Evolutionary conservation across 2,329 filamentous ascomycete genomes (phyloP).

Genomic region (Cladosporium oxysporum): DNA sequence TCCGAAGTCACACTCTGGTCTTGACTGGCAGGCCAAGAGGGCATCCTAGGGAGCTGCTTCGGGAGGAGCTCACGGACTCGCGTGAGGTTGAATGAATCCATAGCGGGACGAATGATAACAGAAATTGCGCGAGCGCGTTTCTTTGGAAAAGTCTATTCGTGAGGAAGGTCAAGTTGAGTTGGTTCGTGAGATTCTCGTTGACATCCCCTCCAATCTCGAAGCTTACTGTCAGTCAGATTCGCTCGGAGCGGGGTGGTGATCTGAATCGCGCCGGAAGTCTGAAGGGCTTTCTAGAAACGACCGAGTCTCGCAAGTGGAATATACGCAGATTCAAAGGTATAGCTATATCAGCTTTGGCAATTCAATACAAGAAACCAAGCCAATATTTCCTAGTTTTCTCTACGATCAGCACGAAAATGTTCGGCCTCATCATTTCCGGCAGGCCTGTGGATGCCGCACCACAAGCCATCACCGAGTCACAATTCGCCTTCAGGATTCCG

Average conservation of each 20-base stretch:
- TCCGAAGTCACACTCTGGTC: constrained; percentile 1
- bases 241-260: not conserved
- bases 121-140: not conserved
- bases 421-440: constrained; percentile 62
- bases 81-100: constrained; percentile 36
- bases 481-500: constrained; percentile 68
- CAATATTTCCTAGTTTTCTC: not conserved
- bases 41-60: constrained; percentile 34
- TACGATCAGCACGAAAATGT: constrained; percentile 46
- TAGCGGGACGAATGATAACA: not conserved
- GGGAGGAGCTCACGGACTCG: constrained; percentile 36
- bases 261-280: constrained; percentile 4
- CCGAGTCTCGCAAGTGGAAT: not conserved
- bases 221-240: not conserved
- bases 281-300: constrained; percentile 6
- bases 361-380: not conserved
- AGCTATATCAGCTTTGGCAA: not conserved
- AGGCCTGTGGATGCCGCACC: constrained; percentile 62
- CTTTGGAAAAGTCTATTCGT: not conserved
- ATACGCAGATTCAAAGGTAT: not conserved
- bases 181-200: not conserved
- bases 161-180: not conserved
- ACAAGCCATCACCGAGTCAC: constrained; percentile 56
- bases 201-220: not conserved
- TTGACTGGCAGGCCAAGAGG: constrained; percentile 29